phyloP scores from a whole-genome alignment of 306 rosid species.

The Alnus rubra region DNA sequence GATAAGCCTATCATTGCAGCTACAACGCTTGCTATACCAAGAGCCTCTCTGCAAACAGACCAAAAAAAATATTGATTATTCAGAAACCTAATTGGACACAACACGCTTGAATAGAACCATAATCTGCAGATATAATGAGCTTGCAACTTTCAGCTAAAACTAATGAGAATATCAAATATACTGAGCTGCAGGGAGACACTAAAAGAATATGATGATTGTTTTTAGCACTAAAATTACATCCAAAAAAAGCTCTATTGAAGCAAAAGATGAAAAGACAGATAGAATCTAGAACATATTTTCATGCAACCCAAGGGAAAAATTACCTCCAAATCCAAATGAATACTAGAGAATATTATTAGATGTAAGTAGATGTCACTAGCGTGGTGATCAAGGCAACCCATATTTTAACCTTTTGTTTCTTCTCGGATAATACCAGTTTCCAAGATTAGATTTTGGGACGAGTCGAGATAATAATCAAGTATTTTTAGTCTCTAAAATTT shows the following conservation, averaged over 20 bases:
- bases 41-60: slow-evolving; percentile 58
- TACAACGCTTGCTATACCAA: slow-evolving; percentile 78
- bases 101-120: slow-evolving; percentile 17
- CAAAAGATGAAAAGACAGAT: neutral
- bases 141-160: neutral
- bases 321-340: neutral
- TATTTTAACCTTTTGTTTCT: no score
- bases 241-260: neutral
- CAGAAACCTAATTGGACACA: slow-evolving; percentile 18
- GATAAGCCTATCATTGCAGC: slow-evolving; percentile 96
- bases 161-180: slow-evolving; percentile 5
- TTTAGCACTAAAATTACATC: neutral
- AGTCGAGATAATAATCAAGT: no score
- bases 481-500: no score
- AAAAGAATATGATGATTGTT: no score
- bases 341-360: neutral
- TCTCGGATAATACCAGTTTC: neutral
- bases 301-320: neutral
- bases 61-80: slow-evolving; percentile 17
- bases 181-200: neutral
- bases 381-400: neutral
- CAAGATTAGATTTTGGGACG: no score
- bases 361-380: neutral
- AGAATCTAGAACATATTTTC: slow-evolving; percentile 15
- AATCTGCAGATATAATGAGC: neutral